Base-by-base conservation (phyloP, 768 basidiomycete genomes). In the Trametes gibbosa region DNA sequence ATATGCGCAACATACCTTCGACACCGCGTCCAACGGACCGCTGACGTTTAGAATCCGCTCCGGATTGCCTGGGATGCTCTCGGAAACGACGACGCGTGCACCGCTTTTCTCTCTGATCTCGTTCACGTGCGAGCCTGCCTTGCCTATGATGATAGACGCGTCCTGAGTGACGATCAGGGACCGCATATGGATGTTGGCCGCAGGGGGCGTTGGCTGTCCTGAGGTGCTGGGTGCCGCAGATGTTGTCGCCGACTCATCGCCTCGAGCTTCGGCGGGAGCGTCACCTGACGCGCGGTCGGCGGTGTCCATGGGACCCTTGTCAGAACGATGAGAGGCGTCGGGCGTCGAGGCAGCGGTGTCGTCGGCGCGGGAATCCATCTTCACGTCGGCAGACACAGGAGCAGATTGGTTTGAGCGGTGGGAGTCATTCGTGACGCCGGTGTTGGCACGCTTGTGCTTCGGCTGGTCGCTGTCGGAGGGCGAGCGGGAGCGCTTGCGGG, bases 151-250 rank as follows among this genome's bases (percentile, higher is more conserved):
- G 76, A 99, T 96, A 54, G 93, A 95, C 13, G 97, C 97, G 75
- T 99, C 97, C 76, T 98, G 95, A 10, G 97, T 98, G 66, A 99
- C 97, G 70, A 99, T 99, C 68, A 99, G 79, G 73, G 94, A 95
- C 46, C 96, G 87, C 94, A 99, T 96, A 69, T 95, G 90, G 67
- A 99, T 99, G 75, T 85, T 86, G 32, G 89, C 87, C 17, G 90
- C 85, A 24, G 89, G 89, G 12, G 85, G 76, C 2, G 83, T 72
- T 10, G 77, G 65, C 6, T 76, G 66, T 2, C 77, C 68, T 16
- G 83, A 79, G 29, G 81, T 79, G 13, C 84, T 81, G n/a, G 83
- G 74, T 17, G 80, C 77, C 23, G 80, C 79, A 13, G 82, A 80
- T 5, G 79, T 74, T 48, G 78, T 74, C 48, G 78, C 75, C 35